Evolutionary conservation across 441 rosid species (phyloP).

Genomic region (Syzygium malaccense): DNA sequence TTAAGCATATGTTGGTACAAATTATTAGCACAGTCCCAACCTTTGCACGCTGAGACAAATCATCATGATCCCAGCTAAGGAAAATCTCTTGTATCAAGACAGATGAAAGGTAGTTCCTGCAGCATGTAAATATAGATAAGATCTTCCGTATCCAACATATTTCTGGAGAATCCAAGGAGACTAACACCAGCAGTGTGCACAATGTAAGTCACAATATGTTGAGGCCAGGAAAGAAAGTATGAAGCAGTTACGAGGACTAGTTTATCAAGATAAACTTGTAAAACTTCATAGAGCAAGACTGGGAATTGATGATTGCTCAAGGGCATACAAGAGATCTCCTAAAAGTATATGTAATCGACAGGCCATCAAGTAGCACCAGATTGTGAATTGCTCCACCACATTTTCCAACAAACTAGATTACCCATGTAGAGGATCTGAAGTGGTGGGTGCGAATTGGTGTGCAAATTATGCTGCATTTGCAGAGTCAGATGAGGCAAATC

Average conservation of each 20-base stretch:
- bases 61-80: constrained; percentile 98
- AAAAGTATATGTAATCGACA: not conserved
- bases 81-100: constrained; percentile 95
- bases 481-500: not conserved
- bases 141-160: not conserved
- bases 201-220: not conserved
- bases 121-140: constrained; percentile 19
- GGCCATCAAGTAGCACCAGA: not conserved
- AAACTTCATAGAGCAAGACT: not conserved
- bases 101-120: constrained; percentile 97
- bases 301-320: not conserved
- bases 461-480: not conserved
- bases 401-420: not conserved
- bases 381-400: not conserved
- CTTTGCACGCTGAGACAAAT: constrained; percentile 91
- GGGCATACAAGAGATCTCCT: not conserved
- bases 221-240: not conserved
- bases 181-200: not conserved
- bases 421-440: not conserved
- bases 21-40: constrained; percentile 23
- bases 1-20: not conserved
- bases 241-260: not conserved
- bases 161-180: not conserved
- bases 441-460: not conserved
- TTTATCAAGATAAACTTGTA: not conserved